Conservation (phyloP, 2,329 filamentous ascomycete genomes). For the Colletotrichum shisoi region DNA sequence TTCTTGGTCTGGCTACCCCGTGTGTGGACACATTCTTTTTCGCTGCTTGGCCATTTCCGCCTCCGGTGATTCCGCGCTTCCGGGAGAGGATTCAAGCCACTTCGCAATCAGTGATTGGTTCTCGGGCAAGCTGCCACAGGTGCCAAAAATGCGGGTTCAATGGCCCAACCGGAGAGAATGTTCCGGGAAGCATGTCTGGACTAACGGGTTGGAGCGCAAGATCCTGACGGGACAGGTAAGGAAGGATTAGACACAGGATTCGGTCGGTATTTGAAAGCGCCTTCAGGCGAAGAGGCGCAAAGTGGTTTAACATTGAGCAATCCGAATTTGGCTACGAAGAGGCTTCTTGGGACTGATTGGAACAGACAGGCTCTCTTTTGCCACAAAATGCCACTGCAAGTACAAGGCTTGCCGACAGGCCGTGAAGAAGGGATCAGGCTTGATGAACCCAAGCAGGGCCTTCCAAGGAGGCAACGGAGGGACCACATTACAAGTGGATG, state of each 20-base stretch:
- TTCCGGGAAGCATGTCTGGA: constrained; percentile 24
- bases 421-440: constrained; percentile 6
- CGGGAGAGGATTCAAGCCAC: neutral
- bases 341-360: neutral
- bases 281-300: neutral
- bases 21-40: neutral
- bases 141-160: neutral
- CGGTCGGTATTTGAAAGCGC: neutral
- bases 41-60: constrained; percentile 8
- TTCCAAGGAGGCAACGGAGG: neutral
- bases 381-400: constrained; percentile 6
- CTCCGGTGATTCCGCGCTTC: neutral
- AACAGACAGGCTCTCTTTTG: neutral
- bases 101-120: constrained; percentile 1
- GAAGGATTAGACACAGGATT: constrained; percentile 22
- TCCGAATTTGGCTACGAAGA: neutral
- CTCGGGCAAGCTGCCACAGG: neutral
- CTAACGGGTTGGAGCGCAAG: neutral
- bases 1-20: constrained; percentile 1
- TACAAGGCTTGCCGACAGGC: neutral
- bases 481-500: constrained; percentile 18
- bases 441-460: neutral
- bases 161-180: constrained; percentile 22
- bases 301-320: neutral
- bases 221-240: constrained; percentile 2